phyloP scores from a whole-genome alignment of 805 yeast species.

The Schwanniomyces pseudopolymorphus region DNA sequence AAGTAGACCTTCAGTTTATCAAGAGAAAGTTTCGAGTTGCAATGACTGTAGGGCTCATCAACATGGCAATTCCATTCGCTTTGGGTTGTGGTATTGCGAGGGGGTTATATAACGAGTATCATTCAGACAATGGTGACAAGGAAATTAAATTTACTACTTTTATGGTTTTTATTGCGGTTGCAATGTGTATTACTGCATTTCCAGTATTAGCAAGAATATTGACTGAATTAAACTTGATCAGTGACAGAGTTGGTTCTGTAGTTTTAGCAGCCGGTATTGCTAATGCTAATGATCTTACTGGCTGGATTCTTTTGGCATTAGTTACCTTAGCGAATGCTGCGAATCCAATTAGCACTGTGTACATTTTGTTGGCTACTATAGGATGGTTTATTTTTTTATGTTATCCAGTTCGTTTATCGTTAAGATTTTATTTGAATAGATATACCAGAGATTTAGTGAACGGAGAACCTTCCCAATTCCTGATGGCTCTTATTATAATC shows the following conservation, averaged over 20 bases:
- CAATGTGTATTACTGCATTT: constrained; percentile 81
- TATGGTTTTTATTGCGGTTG: constrained; percentile 80
- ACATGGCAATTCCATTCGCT: constrained; percentile 79
- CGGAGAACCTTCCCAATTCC: constrained; percentile 61
- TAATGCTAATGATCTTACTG: constrained; percentile 73
- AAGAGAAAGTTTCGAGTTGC: constrained; percentile 62
- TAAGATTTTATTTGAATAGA: constrained; percentile 45
- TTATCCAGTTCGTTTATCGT: constrained; percentile 53
- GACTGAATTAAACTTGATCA: constrained; percentile 67
- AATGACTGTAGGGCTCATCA: constrained; percentile 63
- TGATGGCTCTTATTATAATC: constrained; percentile 54
- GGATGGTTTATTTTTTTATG: constrained; percentile 69
- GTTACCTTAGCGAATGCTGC: constrained; percentile 74
- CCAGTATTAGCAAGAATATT: constrained; percentile 81
- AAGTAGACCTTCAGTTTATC: constrained; percentile 69
- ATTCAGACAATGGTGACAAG: constrained; percentile 23
- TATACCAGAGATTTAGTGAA: constrained; percentile 55
- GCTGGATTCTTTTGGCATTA: constrained; percentile 79
- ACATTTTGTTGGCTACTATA: constrained; percentile 60
- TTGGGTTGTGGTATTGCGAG: constrained; percentile 70
- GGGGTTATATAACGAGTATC: constrained; percentile 63
- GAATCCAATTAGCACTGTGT: constrained; percentile 66
- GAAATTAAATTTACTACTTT: constrained; percentile 64
- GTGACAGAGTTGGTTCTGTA: constrained; percentile 66
- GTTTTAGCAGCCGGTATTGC: constrained; percentile 84